A percentile compares a stretch with the other conserved stretches of the same genome.
Evolutionary conservation across 106 monocot species (phyloP).

Genomic region (Phalaenopsis aphrodite): DNA sequence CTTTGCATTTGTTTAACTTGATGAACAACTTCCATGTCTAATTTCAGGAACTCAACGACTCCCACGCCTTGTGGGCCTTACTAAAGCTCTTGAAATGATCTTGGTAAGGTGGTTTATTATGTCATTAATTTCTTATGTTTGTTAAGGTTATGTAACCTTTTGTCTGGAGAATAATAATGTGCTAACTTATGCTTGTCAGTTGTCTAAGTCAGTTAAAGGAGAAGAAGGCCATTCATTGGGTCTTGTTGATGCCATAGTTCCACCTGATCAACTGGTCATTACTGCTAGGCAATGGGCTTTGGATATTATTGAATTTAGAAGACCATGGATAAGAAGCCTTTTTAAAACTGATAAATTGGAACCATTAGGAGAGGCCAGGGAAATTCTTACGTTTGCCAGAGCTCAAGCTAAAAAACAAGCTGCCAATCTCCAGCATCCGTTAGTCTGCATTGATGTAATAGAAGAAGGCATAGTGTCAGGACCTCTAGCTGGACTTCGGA

Average conservation of each 20-base stretch:
- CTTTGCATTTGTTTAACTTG: background rate
- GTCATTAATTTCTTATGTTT: background rate
- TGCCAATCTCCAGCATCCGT: conserved; percentile 59
- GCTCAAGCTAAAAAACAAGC: conserved; percentile 50
- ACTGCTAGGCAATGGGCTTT: conserved; percentile 70
- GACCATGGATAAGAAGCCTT: conserved; percentile 76
- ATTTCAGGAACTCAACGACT: conserved; percentile 82
- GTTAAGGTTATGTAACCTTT: background rate
- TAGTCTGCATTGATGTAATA: conserved; percentile 81
- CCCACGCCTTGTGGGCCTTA: conserved; percentile 81
- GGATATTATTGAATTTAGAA: conserved; percentile 65
- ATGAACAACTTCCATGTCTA: conserved; percentile 1
- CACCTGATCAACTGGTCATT: conserved; percentile 44
- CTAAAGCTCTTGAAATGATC: conserved; percentile 93
- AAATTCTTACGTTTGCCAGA: conserved; percentile 78
- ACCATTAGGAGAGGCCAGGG: conserved; percentile 52
- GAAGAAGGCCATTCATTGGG: conserved; percentile 60
- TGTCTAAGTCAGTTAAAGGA: conserved; percentile 80
- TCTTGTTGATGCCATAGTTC: conserved; percentile 62
- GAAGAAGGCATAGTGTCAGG: conserved; percentile 82
- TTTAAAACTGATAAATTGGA: conserved; percentile 74
- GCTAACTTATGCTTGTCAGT: conserved; percentile 18
- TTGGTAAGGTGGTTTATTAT: conserved; percentile 34
- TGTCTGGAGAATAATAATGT: background rate
- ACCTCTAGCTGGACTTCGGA: conserved; percentile 68